phyloP scores from a whole-genome alignment of 192 early-diverging fungal species.

The Coemansia sp. region DNA sequence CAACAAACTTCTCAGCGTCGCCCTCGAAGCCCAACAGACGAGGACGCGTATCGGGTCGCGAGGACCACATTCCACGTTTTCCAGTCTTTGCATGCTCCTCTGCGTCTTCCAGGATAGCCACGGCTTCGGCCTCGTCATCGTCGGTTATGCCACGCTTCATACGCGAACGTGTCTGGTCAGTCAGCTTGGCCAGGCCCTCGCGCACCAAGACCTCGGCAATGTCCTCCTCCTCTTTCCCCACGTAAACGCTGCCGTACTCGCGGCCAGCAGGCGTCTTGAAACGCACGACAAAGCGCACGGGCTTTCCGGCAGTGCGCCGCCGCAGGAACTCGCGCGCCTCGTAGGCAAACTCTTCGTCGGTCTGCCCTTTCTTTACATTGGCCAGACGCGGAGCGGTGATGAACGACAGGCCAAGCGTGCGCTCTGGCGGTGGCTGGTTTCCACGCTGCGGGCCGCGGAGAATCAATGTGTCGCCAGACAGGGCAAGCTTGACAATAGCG shows the following conservation, averaged over 20 bases:
- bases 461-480: conserved; percentile 91
- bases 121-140: conserved; percentile 28
- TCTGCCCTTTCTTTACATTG: conserved; percentile 65
- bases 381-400: conserved; percentile 85
- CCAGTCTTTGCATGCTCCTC: conserved; percentile 73
- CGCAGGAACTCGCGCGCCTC: conserved; percentile 90
- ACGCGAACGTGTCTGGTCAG: conserved; percentile 57
- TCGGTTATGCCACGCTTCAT: conserved; percentile 37
- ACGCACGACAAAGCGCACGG: conserved; percentile 74
- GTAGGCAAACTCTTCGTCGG: conserved; percentile 88
- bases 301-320: conserved; percentile 82
- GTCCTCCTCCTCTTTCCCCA: conserved; percentile 60
- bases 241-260: conserved; percentile 65
- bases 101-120: conserved; percentile 58
- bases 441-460: conserved; percentile 76
- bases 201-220: conserved; percentile 72
- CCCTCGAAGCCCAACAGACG: conserved; percentile 57
- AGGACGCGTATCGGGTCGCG: conserved; percentile 50
- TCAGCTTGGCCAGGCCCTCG: conserved; percentile 84
- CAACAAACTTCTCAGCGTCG: conserved; percentile 72
- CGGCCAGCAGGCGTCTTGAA: conserved; percentile 54
- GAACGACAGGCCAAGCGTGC: conserved; percentile 77
- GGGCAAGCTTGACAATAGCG: conserved; percentile 83
- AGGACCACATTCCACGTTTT: conserved; percentile 77
- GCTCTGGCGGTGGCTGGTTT: conserved; percentile 83